These are phyloP conservation scores for Panaeolus cyanescens DNA, from an alignment of 768 basidiomycete genomes.

Conservation along the genomic window DNA sequence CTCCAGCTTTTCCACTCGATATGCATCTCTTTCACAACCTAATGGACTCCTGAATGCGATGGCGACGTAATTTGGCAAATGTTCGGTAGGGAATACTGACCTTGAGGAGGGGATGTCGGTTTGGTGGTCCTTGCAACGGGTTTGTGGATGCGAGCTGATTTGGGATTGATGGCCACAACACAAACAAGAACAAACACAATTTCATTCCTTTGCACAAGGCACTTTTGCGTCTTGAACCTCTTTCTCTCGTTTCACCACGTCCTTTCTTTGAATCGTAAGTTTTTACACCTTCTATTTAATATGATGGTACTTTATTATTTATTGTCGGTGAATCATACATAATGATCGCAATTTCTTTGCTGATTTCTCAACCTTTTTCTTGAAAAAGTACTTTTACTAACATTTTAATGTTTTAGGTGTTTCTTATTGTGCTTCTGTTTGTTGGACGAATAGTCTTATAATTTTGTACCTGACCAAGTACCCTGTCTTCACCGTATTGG, in stretches of 20 bases:
- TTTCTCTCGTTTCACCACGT: constrained; percentile 5
- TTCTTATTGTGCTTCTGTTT: neutral
- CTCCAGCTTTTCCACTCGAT: constrained; percentile 25
- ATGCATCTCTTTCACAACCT: constrained; percentile 18
- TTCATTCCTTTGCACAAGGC: neutral
- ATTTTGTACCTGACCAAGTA: neutral
- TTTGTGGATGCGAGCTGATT: constrained; percentile 4
- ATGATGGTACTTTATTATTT: constrained; percentile 66
- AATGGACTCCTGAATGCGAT: constrained; percentile 13
- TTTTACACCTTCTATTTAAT: constrained; percentile 9
- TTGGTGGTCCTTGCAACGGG: constrained; percentile 35
- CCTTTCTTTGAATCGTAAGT: constrained; percentile 28
- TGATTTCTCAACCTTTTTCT: constrained; percentile 33
- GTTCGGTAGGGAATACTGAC: constrained; percentile 48
- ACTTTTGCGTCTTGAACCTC: constrained; percentile 8
- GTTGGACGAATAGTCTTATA: neutral
- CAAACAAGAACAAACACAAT: neutral
- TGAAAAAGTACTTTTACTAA: neutral
- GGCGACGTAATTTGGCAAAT: constrained; percentile 12
- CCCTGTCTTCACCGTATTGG: neutral
- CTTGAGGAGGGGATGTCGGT: constrained; percentile 60
- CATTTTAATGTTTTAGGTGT: neutral
- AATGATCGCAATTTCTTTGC: constrained; percentile 54
- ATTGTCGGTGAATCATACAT: constrained; percentile 64
- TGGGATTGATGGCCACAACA: neutral